Percentiles rank a stretch among this genome's conserved stretches.
These are phyloP conservation scores for Candida sphagnicola DNA, from an alignment of 805 yeast genomes.

Conservation along the genomic window DNA sequence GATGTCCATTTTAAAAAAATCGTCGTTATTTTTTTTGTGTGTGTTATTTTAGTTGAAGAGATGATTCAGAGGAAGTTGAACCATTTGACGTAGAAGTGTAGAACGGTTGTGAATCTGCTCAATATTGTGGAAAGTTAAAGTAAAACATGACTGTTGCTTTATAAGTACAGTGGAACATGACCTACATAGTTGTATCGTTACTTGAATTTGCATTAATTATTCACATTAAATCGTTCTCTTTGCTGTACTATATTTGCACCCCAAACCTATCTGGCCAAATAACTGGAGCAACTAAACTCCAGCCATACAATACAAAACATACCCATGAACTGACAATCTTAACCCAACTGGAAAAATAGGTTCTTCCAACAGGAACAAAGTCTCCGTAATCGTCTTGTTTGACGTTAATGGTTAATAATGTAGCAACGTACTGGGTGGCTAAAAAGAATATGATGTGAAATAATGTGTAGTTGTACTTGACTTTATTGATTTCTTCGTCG, in stretches of 20 bases:
- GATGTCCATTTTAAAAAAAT: too few relatives aligned
- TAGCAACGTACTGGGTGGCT: slow-evolving; percentile 97
- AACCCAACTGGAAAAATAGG: slow-evolving; percentile 93
- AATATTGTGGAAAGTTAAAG: too few relatives aligned
- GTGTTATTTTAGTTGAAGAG: too few relatives aligned
- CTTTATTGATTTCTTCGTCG: slow-evolving; percentile 58
- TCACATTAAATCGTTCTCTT: neutral
- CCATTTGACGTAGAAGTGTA: too few relatives aligned
- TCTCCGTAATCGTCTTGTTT: slow-evolving; percentile 79
- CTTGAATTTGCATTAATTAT: too few relatives aligned
- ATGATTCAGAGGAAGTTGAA: too few relatives aligned
- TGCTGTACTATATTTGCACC: slow-evolving; percentile 15
- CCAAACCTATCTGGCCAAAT: slow-evolving; percentile 85
- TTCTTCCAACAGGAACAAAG: slow-evolving; percentile 94
- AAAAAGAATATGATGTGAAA: slow-evolving; percentile 90
- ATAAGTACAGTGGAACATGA: too few relatives aligned
- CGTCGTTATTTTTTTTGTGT: too few relatives aligned
- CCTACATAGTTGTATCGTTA: too few relatives aligned
- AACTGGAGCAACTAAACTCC: slow-evolving; percentile 92
- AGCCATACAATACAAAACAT: slow-evolving; percentile 78
- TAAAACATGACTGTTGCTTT: too few relatives aligned
- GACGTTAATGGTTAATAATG: slow-evolving; percentile 87
- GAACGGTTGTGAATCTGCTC: too few relatives aligned
- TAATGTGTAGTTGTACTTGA: slow-evolving; percentile 79
- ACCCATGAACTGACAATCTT: slow-evolving; percentile 91